Conservation (phyloP, 2,329 filamentous ascomycete genomes). For the Cadophora sp. region DNA sequence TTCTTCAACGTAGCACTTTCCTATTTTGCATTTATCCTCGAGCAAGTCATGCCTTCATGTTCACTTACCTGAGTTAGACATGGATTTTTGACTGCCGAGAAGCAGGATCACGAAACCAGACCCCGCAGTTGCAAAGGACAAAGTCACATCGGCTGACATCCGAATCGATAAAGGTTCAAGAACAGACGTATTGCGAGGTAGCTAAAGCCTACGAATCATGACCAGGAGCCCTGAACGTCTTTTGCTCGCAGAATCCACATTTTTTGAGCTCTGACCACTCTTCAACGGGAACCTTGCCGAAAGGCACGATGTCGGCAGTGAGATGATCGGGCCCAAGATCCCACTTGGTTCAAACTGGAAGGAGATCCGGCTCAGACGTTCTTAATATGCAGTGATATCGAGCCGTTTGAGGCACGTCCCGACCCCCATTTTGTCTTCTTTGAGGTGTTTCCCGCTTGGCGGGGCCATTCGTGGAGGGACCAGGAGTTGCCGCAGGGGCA, state of each 20-base stretch:
- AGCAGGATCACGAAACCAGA: neutral
- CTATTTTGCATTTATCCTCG: neutral
- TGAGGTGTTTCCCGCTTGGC: constrained; percentile 11
- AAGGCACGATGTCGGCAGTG: constrained; percentile 14
- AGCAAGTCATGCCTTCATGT: neutral
- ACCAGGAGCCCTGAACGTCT: neutral
- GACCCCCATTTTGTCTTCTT: constrained; percentile 3
- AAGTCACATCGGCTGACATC: constrained; percentile 1
- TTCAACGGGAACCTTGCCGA: constrained; percentile 6
- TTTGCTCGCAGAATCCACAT: neutral
- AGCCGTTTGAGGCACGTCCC: constrained; percentile 4
- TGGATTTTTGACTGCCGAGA: neutral
- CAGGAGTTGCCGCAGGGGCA: constrained; percentile 7
- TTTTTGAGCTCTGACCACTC: constrained; percentile 6
- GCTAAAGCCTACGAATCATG: constrained; percentile 3
- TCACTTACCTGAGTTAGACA: neutral
- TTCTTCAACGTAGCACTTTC: neutral
- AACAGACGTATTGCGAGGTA: neutral
- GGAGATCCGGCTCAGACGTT: neutral
- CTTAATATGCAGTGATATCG: constrained; percentile 10
- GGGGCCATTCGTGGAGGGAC: constrained; percentile 4
- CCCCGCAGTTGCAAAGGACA: neutral
- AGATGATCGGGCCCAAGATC: neutral
- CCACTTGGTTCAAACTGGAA: neutral
- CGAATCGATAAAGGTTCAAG: constrained; percentile 4